phyloP scores from a whole-genome alignment of 257 asterid genomes.

The Fraxinus pennsylvanica region DNA sequence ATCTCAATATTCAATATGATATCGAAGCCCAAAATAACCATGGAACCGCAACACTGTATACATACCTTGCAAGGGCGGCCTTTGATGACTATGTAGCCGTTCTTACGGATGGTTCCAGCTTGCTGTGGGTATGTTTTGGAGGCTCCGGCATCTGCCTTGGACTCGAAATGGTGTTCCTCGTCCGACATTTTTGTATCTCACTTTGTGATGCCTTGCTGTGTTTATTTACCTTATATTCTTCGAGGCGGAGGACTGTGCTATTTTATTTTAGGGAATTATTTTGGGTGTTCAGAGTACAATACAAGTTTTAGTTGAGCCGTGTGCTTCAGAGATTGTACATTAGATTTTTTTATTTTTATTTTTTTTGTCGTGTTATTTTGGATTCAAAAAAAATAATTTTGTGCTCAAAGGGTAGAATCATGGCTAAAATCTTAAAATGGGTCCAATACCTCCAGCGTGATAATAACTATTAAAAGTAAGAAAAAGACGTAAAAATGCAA shows the following conservation, averaged over 20 bases:
- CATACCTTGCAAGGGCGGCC: conserved; percentile 51
- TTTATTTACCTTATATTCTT: background rate
- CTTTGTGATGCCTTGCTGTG: background rate
- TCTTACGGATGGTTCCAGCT: conserved; percentile 53
- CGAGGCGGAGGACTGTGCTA: background rate
- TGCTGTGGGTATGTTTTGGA: conserved; percentile 50
- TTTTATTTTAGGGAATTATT: background rate
- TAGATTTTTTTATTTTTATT: too few relatives aligned
- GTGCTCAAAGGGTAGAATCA: too few relatives aligned
- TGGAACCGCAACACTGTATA: background rate
- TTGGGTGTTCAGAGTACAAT: background rate
- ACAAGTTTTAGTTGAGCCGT: too few relatives aligned
- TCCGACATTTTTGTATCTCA: conserved; percentile 37
- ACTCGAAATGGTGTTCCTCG: conserved; percentile 52
- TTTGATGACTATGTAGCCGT: conserved; percentile 43
- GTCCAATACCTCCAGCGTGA: too few relatives aligned
- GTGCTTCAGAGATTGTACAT: too few relatives aligned
- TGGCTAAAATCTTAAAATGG: too few relatives aligned
- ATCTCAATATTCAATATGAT: background rate
- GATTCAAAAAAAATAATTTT: too few relatives aligned
- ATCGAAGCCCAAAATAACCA: background rate
- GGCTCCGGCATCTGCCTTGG: conserved; percentile 52
- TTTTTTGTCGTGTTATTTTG: too few relatives aligned
- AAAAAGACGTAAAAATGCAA: too few relatives aligned
- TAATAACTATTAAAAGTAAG: too few relatives aligned